Percentiles rank a stretch among this genome's conserved stretches.
Conservation (phyloP, 139 green algal species). For the Chlamydomonas incerta region DNA sequence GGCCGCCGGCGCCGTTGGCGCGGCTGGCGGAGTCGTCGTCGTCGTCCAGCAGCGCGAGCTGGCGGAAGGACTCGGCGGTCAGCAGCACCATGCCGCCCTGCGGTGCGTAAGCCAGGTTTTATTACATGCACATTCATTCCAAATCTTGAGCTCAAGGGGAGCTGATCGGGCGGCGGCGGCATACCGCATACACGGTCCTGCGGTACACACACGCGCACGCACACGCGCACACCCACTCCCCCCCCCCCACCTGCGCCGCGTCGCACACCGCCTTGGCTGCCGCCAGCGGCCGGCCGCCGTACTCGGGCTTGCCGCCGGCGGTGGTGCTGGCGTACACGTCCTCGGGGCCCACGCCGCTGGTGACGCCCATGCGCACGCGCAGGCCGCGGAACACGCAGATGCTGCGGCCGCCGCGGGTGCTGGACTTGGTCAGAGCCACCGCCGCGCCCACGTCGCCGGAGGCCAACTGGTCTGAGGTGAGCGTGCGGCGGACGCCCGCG, state of each 20-base stretch:
- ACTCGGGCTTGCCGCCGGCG: background rate
- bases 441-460: too few species aligned
- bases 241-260: background rate
- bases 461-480: too few species aligned
- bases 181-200: too few species aligned
- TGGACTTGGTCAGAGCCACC: too few species aligned
- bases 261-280: constrained; percentile 14
- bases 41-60: background rate
- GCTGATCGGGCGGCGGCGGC: too few species aligned
- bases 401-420: too few species aligned
- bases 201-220: too few species aligned
- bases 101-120: too few species aligned
- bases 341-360: background rate
- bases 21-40: background rate
- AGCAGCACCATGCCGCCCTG: constrained; percentile 13
- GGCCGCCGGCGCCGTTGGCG: too few species aligned
- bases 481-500: too few species aligned
- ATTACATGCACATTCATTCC: background rate
- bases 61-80: background rate
- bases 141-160: too few species aligned
- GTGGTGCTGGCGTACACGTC: background rate
- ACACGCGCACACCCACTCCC: background rate
- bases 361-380: background rate
- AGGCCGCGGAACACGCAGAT: constrained; percentile 2
- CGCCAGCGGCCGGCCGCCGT: background rate